Percentiles rank a stretch among this genome's conserved stretches.
Evolutionary conservation across 768 basidiomycete species (phyloP).

Genomic region (Trametopsis cervina): DNA sequence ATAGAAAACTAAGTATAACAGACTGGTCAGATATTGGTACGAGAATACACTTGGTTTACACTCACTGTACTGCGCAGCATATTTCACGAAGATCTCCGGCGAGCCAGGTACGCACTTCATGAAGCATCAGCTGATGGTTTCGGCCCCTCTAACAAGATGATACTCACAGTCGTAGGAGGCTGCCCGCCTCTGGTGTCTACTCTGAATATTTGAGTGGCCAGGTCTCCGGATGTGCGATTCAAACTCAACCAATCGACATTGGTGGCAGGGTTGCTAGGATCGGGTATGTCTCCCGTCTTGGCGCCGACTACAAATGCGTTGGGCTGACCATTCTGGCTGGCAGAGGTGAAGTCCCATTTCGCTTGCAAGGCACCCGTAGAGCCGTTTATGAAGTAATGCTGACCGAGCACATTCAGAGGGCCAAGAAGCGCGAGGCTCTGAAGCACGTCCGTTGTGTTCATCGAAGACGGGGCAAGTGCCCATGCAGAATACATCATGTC

Average conservation of each 20-base stretch:
- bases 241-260: conserved; percentile 56
- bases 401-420: conserved; percentile 28
- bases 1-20: conserved; percentile 5
- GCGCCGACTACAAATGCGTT: conserved; percentile 42
- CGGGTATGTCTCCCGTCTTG: conserved; percentile 33
- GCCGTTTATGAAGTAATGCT: conserved; percentile 52
- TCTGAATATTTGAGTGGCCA: conserved; percentile 47
- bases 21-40: neutral
- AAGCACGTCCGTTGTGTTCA: conserved; percentile 17
- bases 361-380: conserved; percentile 35
- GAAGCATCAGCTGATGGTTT: neutral
- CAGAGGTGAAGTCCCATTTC: conserved; percentile 50
- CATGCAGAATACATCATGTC: conserved; percentile 27
- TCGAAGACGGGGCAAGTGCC: conserved; percentile 14
- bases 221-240: conserved; percentile 33
- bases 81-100: conserved; percentile 39
- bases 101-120: conserved; percentile 29
- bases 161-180: conserved; percentile 43
- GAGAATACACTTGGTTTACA: conserved; percentile 2
- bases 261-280: conserved; percentile 29
- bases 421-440: conserved; percentile 7
- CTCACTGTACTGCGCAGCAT: conserved; percentile 47
- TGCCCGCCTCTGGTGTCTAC: conserved; percentile 46
- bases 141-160: neutral
- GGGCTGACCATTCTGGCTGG: conserved; percentile 32